Conservation (phyloP, 169 alveolate genomes). For the Plasmodium falciparum region DNA sequence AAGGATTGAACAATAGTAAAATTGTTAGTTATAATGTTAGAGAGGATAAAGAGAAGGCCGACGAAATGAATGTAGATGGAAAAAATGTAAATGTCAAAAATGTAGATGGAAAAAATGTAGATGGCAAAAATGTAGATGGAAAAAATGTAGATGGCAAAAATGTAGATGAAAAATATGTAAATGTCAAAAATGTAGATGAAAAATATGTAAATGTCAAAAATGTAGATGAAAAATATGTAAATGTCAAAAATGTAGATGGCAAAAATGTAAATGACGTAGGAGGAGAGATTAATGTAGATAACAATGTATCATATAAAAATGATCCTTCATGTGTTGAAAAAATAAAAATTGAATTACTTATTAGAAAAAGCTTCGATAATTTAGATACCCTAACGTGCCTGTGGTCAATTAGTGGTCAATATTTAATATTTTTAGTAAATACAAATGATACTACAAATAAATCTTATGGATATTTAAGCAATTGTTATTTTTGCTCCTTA, state of each 20-base stretch:
- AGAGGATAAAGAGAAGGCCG: background rate
- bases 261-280: background rate
- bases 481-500: conserved; percentile 55
- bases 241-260: too few species aligned
- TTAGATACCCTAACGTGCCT: conserved; percentile 27
- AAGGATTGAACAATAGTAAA: background rate
- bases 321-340: background rate
- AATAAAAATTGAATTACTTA: conserved; percentile 5
- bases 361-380: conserved; percentile 14
- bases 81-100: background rate
- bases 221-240: too few species aligned
- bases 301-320: background rate
- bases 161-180: too few species aligned
- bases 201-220: background rate
- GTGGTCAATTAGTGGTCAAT: conserved; percentile 34
- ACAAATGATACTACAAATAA: conserved; percentile 56
- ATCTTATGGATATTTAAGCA: conserved; percentile 55
- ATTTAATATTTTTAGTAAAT: conserved; percentile 27
- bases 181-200: too few species aligned
- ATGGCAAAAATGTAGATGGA: background rate
- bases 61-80: background rate
- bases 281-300: background rate
- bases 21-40: background rate
- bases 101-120: background rate
- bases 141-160: background rate